Base-by-base conservation (phyloP, 352 stramenopile species). In the Blastocystis sp. region DNA sequence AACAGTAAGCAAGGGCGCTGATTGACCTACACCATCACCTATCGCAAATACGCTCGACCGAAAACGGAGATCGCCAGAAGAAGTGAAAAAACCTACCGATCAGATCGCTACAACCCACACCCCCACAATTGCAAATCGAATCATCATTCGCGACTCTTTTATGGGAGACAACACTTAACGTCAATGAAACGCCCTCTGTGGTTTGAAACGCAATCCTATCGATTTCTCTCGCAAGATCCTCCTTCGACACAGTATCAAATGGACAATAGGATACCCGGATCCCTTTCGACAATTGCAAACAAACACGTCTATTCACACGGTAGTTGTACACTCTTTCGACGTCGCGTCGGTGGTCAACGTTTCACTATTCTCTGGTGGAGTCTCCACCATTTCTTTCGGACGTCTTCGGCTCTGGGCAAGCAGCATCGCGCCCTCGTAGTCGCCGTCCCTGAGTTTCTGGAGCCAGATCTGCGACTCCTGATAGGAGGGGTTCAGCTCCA, bases 31-130 rank as follows among this genome's bases (percentile, higher is more conserved):
- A 21, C 18, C 0, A 36, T 65, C 18, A 27, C 24, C 8, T 42
- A 27, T 14, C 4, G 7, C 1, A 24, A 27, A 0, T 7, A 29
- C 16, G 29, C 21, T 11, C 18, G 48, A 81, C 69, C 69, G 44
- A 81, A 81, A 81, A 81, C 69, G 69, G 69, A 81, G 56, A 81
- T 61, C 69, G 63, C 49, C 42, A 44, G 36, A 42, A 81, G 69
- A 63, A 64, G 44, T 27, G 56, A 63, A 27, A 81, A 44, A 81
- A 81, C 42, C 69, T 81, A 81, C 38, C 44, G 16, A 32, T 81
- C 3, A 81, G 29, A 14, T 24, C 21, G 4, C 8, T 44, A 24
- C 42, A 49, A 4, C 40, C 16, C 24, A 42, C 4, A 27, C 21
- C 21, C 56, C 36, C 69, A 64, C 29, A 81, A 64, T 18, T 42